Evolutionary conservation across 139 green algal species (phyloP).

Genomic region (Pseudopediastrum boryanum): DNA sequence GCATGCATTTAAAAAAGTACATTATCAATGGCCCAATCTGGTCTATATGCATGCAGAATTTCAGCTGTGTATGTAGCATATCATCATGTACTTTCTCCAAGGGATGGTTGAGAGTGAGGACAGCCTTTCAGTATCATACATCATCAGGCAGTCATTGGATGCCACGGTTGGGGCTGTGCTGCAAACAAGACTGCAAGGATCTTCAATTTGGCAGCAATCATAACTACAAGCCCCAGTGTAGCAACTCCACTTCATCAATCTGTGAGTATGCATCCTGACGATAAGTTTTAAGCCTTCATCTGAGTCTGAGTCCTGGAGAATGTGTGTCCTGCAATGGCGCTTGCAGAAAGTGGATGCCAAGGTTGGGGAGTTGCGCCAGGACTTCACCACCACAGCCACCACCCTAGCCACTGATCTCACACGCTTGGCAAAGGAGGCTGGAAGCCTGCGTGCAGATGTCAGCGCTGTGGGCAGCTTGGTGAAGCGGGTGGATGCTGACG

Average conservation of each 20-base stretch:
- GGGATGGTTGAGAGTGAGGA: too few relatives aligned
- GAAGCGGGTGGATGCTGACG: too few relatives aligned
- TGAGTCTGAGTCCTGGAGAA: too few relatives aligned
- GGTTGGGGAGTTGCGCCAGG: constrained; percentile 5
- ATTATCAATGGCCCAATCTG: neutral
- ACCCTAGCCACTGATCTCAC: constrained; percentile 8
- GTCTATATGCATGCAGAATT: neutral
- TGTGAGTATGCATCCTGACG: neutral
- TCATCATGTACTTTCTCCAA: too few relatives aligned
- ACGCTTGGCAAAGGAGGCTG: constrained; percentile 11
- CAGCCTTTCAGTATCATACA: too few relatives aligned
- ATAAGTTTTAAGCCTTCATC: neutral
- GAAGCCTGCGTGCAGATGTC: constrained; percentile 11
- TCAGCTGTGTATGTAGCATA: neutral
- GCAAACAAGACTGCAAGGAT: neutral
- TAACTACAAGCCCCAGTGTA: neutral
- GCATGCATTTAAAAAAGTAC: neutral
- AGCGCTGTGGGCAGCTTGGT: too few relatives aligned
- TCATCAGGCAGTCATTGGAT: neutral
- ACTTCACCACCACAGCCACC: constrained; percentile 7
- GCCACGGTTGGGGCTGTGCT: too few relatives aligned
- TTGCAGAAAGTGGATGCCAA: constrained; percentile 19
- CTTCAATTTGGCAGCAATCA: neutral
- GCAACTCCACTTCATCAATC: neutral
- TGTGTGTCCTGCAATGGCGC: neutral